These are phyloP conservation scores for Cytospora schulzeri DNA, from an alignment of 2,329 filamentous ascomycete species.

Conservation along the genomic window DNA sequence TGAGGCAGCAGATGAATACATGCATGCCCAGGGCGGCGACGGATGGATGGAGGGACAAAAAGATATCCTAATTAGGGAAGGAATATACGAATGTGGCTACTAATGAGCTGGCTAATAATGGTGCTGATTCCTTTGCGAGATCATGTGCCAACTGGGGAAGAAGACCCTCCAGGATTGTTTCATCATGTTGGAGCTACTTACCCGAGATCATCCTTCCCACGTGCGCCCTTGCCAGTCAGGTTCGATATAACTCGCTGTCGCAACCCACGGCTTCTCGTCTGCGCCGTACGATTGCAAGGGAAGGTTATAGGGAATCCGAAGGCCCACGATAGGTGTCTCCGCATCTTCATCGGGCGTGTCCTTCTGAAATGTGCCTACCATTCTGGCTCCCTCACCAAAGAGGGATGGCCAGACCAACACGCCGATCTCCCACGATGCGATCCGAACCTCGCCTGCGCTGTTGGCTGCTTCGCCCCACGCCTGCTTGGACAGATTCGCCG, in stretches of 20 bases:
- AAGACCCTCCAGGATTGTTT: not conserved
- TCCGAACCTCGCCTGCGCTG: constrained; percentile 61
- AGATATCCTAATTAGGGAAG: constrained; percentile 1
- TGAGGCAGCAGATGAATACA: not conserved
- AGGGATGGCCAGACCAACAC: constrained; percentile 79
- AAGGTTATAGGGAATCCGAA: constrained; percentile 81
- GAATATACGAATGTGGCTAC: constrained; percentile 2
- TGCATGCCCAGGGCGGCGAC: constrained; percentile 7
- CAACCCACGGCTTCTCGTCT: constrained; percentile 76
- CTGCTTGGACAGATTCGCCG: constrained; percentile 89
- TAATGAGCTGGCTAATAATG: not conserved
- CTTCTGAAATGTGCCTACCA: constrained; percentile 69
- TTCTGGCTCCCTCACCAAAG: constrained; percentile 51
- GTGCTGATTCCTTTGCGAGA: not conserved
- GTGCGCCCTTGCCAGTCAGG: constrained; percentile 60
- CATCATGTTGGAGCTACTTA: not conserved
- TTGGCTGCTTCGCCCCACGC: constrained; percentile 76
- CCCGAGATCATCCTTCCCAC: constrained; percentile 39
- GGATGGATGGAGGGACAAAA: too few species aligned
- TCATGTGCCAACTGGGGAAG: not conserved
- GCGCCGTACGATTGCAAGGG: constrained; percentile 68
- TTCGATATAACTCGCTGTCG: constrained; percentile 58
- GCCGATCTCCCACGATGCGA: constrained; percentile 83
- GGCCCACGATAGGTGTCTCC: constrained; percentile 55
- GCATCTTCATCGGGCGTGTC: constrained; percentile 52